Conservation (phyloP, 2,329 filamentous ascomycete species). For the Alternaria solani region DNA sequence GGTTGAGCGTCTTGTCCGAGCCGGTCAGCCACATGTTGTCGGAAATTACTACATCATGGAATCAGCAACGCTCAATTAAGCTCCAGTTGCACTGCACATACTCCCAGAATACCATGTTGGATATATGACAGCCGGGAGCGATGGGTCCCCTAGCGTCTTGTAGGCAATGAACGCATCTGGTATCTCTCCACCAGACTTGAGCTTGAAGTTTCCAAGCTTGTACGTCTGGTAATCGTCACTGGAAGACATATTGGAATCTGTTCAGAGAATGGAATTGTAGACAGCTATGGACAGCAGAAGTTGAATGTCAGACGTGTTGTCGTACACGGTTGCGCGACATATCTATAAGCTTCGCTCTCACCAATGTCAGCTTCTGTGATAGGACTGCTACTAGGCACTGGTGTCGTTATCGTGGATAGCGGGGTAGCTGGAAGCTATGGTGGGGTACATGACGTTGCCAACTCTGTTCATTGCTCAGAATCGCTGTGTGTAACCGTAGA, state of each 20-base stretch:
- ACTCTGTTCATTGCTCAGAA: constrained; percentile 2
- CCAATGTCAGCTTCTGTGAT: not conserved
- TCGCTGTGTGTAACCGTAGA: constrained; percentile 19
- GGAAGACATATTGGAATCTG: constrained; percentile 16
- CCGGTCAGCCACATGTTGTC: constrained; percentile 81
- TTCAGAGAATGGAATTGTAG: not conserved
- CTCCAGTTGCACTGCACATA: constrained; percentile 29
- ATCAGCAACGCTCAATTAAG: not conserved
- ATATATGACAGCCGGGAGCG: constrained; percentile 73
- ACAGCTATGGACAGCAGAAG: not conserved
- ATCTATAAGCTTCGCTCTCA: not conserved
- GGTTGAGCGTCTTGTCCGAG: constrained; percentile 69
- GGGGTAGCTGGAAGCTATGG: constrained; percentile 34
- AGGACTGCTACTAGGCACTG: constrained; percentile 1
- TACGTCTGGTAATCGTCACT: constrained; percentile 60
- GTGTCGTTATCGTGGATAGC: constrained; percentile 21
- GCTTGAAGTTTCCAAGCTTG: constrained; percentile 70
- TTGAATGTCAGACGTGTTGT: not conserved
- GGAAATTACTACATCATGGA: constrained; percentile 58
- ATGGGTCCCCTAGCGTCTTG: constrained; percentile 74
- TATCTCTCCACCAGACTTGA: constrained; percentile 70
- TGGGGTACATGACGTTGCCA: constrained; percentile 29
- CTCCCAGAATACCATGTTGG: constrained; percentile 77
- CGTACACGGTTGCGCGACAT: not conserved
- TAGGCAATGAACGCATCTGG: constrained; percentile 75